Evolutionary conservation across 495 filamentous ascomycete species (phyloP), one percentile per base, ranked within the genome.

Genomic region (Neurospora tetraspora): DNA sequence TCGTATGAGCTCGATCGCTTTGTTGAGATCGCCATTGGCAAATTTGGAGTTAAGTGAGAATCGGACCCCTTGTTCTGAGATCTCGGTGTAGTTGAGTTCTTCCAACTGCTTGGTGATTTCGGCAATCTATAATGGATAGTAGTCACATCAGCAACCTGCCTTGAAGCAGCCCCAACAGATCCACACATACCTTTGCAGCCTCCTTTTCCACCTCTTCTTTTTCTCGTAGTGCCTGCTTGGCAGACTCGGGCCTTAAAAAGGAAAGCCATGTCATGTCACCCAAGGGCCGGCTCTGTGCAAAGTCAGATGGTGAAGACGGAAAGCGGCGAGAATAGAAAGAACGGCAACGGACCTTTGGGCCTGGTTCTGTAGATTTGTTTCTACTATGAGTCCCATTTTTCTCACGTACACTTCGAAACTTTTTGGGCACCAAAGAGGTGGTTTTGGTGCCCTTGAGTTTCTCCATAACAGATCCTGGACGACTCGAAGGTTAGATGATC

Each of bases 321-420:
- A 69, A 69, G 39, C 27, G 40, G 71, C 70, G 73, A 20, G 69
- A 59, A 71, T 65, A 69, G 74, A 61, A 71, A 72, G 69, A 59
- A 59, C 5, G 45, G 69, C n/a, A 68, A 74, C 81, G 71, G 73
- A 87, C 89, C 77, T 88, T 88, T 76, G 85, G 84, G 40, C 76
- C 76, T 11, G 80, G 77, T 40, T 86, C 83, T 77, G 82, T 80
- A 37, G 85, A 86, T 76, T 81, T 82, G 69, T 81, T 82, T 70
- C 85, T 85, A 70, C 82, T 83, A 77, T 86, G 82, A 73, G 82
- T 81, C 36, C 82, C 83, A 74, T 82, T 82, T 80, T 91, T 93
- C 59, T 94, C 92, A 61, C 92, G 88, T 74, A 90, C 87, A 70
- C 90, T 93, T 69, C 94, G 88, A 76, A 96, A 91, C 74, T 84